Evolutionary conservation across 306 rosid genomes (phyloP).

Genomic region (Alnus rubra): DNA sequence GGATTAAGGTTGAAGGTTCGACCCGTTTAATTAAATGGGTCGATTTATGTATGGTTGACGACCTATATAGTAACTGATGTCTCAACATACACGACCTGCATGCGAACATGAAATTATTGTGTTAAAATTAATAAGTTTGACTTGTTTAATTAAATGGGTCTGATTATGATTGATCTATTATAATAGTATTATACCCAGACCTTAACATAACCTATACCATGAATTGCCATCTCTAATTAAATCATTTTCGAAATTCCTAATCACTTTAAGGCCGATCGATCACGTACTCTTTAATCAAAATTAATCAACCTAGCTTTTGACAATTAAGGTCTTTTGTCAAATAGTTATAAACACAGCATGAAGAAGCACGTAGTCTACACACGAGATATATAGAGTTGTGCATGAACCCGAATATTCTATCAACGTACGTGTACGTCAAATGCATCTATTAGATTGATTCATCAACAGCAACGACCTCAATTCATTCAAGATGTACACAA

Average conservation of each 20-base stretch:
- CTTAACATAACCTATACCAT: no score
- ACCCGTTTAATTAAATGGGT: no score
- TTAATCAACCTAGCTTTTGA: not conserved
- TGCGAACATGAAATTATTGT: no score
- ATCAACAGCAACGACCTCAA: not conserved
- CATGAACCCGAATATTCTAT: not conserved
- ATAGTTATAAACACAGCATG: not conserved
- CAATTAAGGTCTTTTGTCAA: not conserved
- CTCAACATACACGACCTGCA: no score
- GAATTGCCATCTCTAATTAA: no score
- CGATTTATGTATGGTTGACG: no score
- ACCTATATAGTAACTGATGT: no score
- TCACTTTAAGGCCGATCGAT: not conserved
- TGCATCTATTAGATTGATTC: not conserved
- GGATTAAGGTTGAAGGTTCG: no score
- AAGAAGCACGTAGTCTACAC: not conserved
- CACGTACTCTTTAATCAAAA: not conserved
- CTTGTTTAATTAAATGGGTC: no score
- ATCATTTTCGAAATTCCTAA: not conserved
- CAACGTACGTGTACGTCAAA: slow-evolving; percentile 15
- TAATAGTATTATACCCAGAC: no score
- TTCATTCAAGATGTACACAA: slow-evolving; percentile 19
- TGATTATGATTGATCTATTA: no score
- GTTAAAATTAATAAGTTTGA: no score
- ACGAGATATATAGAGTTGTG: not conserved